phyloP scores from a whole-genome alignment of 441 rosid species.

The Pelargonium citronellum region DNA sequence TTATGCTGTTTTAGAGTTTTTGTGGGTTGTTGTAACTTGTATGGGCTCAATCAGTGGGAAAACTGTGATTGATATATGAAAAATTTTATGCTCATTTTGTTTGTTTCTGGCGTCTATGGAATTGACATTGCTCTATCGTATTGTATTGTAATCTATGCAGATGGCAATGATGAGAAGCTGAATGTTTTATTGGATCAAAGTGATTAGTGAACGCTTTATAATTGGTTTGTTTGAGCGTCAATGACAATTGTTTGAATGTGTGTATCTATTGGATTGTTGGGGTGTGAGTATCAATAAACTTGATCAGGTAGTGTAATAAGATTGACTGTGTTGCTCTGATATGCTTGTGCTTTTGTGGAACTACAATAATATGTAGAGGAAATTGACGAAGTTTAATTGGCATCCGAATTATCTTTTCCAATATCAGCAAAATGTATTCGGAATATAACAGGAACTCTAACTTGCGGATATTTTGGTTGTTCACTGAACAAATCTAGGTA shows the following conservation, averaged over 20 bases:
- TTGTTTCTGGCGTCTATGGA: not conserved
- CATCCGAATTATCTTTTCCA: no score
- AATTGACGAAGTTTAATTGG: not conserved
- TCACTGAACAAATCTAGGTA: no score
- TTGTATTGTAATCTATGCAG: not conserved
- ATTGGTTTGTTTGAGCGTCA: not conserved
- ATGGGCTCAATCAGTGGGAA: not conserved
- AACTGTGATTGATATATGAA: not conserved
- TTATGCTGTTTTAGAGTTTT: not conserved
- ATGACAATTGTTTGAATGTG: not conserved
- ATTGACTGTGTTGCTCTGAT: not conserved
- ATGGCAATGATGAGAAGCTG: not conserved
- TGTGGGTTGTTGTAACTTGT: not conserved
- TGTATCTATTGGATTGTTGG: not conserved
- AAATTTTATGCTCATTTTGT: not conserved
- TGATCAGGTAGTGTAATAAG: not conserved
- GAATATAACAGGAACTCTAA: no score
- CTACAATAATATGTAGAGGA: not conserved
- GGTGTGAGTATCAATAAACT: not conserved
- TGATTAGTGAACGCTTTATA: not conserved
- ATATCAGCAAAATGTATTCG: no score
- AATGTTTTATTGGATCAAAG: not conserved
- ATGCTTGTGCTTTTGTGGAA: not conserved
- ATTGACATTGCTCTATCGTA: not conserved
- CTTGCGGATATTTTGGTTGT: no score